A percentile compares a stretch with the other conserved stretches of the same genome.
phyloP scores from a whole-genome alignment of 305 asterid species.

The Fraxinus angustifolia region DNA sequence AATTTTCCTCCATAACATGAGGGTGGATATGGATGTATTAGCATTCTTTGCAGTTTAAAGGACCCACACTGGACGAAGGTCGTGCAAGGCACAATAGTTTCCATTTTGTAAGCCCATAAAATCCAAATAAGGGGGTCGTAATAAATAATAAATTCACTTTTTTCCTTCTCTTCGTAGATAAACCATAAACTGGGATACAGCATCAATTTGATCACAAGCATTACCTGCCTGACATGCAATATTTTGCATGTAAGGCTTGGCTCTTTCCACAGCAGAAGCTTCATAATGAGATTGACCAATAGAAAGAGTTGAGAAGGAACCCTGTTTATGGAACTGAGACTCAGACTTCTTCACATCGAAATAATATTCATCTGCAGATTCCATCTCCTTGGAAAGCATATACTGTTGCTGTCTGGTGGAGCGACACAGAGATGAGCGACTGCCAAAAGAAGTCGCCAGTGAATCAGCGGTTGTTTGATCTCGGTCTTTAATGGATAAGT shows the following conservation, averaged over 20 bases:
- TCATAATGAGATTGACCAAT: constrained; percentile 37
- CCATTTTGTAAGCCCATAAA: neutral
- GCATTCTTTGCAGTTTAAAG: neutral
- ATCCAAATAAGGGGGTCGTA: neutral
- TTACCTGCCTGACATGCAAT: constrained; percentile 44
- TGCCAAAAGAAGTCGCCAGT: constrained; percentile 27
- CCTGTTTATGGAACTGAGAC: constrained; percentile 45
- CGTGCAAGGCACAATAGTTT: neutral
- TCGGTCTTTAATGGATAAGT: constrained; percentile 29
- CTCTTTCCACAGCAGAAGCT: constrained; percentile 33
- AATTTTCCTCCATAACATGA: neutral
- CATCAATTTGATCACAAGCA: neutral
- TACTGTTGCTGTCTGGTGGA: constrained; percentile 30
- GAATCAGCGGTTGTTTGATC: constrained; percentile 31
- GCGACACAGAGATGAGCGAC: constrained; percentile 41
- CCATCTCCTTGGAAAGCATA: constrained; percentile 33
- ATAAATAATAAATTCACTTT: neutral
- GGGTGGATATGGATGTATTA: neutral
- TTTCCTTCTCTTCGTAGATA: neutral
- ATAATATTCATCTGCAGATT: constrained; percentile 20
- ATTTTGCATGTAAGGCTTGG: constrained; percentile 33
- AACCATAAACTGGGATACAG: neutral
- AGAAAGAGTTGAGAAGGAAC: constrained; percentile 48
- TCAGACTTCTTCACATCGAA: constrained; percentile 33
- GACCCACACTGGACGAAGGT: neutral